phyloP scores from a whole-genome alignment of 1,284 basidiomycete species.

The Sanghuangporus baumii region DNA sequence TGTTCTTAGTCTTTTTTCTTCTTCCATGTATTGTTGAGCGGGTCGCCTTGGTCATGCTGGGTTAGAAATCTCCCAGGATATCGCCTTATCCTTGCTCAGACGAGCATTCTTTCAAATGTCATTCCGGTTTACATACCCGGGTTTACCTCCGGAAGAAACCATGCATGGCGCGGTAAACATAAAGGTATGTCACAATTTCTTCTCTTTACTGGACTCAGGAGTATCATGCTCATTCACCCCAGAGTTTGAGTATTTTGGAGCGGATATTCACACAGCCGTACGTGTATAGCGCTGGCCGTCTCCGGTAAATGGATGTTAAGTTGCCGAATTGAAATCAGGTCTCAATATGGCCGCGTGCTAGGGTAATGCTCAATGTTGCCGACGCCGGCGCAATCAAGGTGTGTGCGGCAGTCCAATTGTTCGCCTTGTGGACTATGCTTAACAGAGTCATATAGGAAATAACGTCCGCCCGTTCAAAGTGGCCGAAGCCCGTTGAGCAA shows the following conservation, averaged over 20 bases:
- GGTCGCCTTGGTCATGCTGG: neutral
- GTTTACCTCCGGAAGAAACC: slow-evolving; percentile 5
- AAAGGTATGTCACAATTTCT: slow-evolving; percentile 2
- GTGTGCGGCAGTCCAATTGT: neutral
- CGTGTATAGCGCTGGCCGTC: neutral
- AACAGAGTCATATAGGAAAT: slow-evolving; percentile 11
- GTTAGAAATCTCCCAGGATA: slow-evolving; percentile 15
- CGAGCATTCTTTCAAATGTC: slow-evolving; percentile 7
- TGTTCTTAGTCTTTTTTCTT: neutral
- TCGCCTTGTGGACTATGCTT: neutral
- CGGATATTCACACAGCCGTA: slow-evolving; percentile 11
- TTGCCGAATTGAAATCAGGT: neutral
- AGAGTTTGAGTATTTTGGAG: slow-evolving; percentile 13
- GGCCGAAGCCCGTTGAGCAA: slow-evolving; percentile 22
- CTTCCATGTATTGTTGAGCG: neutral
- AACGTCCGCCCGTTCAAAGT: slow-evolving; percentile 4
- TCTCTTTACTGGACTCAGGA: neutral
- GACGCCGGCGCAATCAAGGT: slow-evolving; percentile 39
- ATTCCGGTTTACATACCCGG: slow-evolving; percentile 10
- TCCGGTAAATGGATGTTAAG: neutral
- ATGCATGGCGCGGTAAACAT: slow-evolving; percentile 4
- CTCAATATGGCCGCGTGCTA: slow-evolving; percentile 12
- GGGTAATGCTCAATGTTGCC: slow-evolving; percentile 23
- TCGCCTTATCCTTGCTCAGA: slow-evolving; percentile 6
- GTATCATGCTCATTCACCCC: neutral